A percentile compares a stretch with the other conserved stretches of the same genome.
Evolutionary conservation across 2,329 filamentous ascomycete species (phyloP).

Genomic region (Fusarium praegraminearum): DNA sequence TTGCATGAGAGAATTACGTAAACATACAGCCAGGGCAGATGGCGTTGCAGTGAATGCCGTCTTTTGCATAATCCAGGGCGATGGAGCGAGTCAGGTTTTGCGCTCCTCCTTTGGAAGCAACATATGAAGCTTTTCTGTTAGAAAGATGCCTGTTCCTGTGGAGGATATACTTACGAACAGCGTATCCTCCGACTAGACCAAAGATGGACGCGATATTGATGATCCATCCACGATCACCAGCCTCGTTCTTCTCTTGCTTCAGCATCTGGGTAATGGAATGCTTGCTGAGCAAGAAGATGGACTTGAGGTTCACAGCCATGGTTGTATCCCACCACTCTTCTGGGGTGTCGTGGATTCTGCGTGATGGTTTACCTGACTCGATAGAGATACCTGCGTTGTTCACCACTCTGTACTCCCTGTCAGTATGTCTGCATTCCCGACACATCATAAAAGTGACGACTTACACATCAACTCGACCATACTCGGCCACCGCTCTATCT

Average conservation of each 20-base stretch:
- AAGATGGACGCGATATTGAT: constrained; percentile 61
- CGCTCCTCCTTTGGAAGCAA: constrained; percentile 63
- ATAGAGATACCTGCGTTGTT: constrained; percentile 59
- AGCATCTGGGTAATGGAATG: constrained; percentile 63
- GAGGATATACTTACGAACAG: constrained; percentile 34
- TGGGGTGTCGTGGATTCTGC: constrained; percentile 59
- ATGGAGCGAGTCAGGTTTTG: constrained; percentile 62
- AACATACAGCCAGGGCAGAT: constrained; percentile 62
- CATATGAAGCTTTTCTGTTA: constrained; percentile 53
- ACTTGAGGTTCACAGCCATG: constrained; percentile 54
- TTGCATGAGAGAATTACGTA: rapidly evolving
- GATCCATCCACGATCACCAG: constrained; percentile 62
- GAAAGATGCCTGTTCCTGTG: rapidly evolving
- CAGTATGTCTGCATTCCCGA: no score
- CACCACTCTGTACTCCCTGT: constrained; percentile 55
- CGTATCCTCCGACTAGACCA: constrained; percentile 52
- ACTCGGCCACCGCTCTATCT: constrained; percentile 30
- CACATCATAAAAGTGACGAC: no score
- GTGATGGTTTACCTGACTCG: constrained; percentile 49
- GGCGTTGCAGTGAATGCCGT: constrained; percentile 65
- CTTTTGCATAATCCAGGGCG: constrained; percentile 61
- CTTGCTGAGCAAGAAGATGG: constrained; percentile 58
- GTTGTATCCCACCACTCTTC: constrained; percentile 60
- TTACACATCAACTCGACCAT: constrained; percentile 43
- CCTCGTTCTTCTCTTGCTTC: constrained; percentile 55